Percentiles rank a stretch among this genome's conserved stretches.
Evolutionary conservation across 148 eudicot genomes (phyloP).

Genomic region (Fagopyrum homotropicum): DNA sequence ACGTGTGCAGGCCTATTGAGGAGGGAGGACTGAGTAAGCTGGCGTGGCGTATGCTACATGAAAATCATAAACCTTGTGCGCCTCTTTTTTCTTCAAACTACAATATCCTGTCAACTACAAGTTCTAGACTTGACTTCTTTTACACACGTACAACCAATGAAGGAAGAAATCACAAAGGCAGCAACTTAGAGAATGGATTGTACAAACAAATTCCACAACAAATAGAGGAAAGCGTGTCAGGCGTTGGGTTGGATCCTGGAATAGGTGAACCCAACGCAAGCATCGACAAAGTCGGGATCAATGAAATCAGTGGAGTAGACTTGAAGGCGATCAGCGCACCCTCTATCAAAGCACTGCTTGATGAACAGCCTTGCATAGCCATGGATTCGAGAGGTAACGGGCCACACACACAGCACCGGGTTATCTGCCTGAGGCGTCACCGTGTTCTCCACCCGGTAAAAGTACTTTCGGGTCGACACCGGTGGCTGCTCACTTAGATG

Average conservation of each 20-base stretch:
- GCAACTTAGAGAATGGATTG: no score
- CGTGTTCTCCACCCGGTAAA: slow-evolving; percentile 87
- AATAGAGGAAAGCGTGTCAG: slow-evolving; percentile 2
- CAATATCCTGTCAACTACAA: no score
- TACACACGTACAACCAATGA: no score
- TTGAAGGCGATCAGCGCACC: slow-evolving; percentile 63
- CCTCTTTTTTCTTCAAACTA: no score
- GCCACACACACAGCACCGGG: slow-evolving; percentile 69
- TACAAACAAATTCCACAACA: no score
- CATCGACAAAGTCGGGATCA: slow-evolving; percentile 82
- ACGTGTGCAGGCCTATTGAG: no score
- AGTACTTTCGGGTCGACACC: slow-evolving; percentile 42
- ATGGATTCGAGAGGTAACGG: slow-evolving; percentile 77
- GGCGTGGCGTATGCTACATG: no score
- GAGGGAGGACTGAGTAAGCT: no score
- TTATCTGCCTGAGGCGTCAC: slow-evolving; percentile 92
- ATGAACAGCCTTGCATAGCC: slow-evolving; percentile 68
- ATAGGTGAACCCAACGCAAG: slow-evolving; percentile 66
- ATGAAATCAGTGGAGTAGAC: slow-evolving; percentile 82
- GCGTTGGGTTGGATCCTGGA: slow-evolving; percentile 67
- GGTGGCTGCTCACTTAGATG: slow-evolving; percentile 64
- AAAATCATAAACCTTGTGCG: no score
- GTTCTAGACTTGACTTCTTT: no score
- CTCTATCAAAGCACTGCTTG: slow-evolving; percentile 45
- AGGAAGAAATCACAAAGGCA: no score